Evolutionary conservation across 352 stramenopile genomes (phyloP).

Genomic region (Phytophthora macrochlamydospora): DNA sequence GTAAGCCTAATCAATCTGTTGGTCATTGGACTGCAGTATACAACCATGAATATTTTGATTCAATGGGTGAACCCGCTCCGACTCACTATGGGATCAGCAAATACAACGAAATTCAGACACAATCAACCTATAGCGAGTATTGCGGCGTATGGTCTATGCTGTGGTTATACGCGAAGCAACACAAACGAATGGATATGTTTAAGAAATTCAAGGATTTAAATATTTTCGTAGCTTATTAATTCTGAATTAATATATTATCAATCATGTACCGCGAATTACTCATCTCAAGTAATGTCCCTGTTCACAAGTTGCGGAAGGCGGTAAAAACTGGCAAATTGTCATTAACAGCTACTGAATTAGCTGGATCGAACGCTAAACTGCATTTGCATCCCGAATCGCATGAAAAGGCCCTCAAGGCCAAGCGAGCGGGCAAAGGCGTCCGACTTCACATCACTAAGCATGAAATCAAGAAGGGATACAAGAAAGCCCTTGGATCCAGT

Average conservation of each 20-base stretch:
- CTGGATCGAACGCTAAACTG: neutral
- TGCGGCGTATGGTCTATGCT: conserved; percentile 13
- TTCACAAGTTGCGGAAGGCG: neutral
- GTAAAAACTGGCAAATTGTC: neutral
- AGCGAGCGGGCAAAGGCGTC: neutral
- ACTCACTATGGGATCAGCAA: neutral
- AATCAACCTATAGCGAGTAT: conserved; percentile 1
- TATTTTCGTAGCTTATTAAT: conserved; percentile 7
- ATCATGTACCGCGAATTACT: conserved; percentile 10
- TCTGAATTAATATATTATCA: conserved; percentile 6
- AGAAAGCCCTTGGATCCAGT: neutral
- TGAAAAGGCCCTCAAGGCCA: conserved; percentile 6
- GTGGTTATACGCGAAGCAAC: conserved; percentile 17
- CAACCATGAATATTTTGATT: conserved; percentile 6
- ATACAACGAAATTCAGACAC: conserved; percentile 10
- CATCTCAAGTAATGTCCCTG: conserved; percentile 5
- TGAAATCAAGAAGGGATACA: conserved; percentile 4
- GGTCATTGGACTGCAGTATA: conserved; percentile 4
- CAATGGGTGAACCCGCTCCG: conserved; percentile 10
- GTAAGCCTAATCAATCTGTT: neutral
- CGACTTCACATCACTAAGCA: neutral
- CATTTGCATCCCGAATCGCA: conserved; percentile 15
- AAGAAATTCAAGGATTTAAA: conserved; percentile 17
- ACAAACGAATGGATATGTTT: conserved; percentile 10
- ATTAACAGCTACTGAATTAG: conserved; percentile 5